Conservation (phyloP, 2,329 filamentous ascomycete genomes). For the Tolypocladium capitatum region DNA sequence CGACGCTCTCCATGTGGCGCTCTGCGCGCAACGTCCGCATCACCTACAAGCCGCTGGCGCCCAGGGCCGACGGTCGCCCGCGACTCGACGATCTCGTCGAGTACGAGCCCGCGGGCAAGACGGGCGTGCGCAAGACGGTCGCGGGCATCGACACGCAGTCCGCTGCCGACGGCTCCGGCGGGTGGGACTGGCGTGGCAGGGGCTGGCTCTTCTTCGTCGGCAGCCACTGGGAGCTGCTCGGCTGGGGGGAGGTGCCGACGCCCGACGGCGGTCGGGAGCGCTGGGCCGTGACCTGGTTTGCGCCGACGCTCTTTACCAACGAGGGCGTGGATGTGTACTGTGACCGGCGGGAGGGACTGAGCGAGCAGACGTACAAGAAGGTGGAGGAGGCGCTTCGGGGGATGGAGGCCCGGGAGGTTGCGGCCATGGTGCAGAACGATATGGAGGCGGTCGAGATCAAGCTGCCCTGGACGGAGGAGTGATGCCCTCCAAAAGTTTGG, state of each 20-base stretch:
- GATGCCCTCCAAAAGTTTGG: neutral
- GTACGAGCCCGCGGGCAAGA: slow-evolving; percentile 43
- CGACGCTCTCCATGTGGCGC: slow-evolving; percentile 69
- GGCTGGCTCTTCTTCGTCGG: slow-evolving; percentile 59
- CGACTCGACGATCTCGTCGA: slow-evolving; percentile 60
- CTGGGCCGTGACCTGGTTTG: slow-evolving; percentile 79
- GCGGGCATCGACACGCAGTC: slow-evolving; percentile 47
- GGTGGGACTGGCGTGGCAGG: slow-evolving; percentile 68
- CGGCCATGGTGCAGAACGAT: slow-evolving; percentile 31
- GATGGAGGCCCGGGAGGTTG: slow-evolving; percentile 40
- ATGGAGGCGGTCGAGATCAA: slow-evolving; percentile 38
- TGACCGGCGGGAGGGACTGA: slow-evolving; percentile 46
- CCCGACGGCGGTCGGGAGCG: slow-evolving; percentile 31
- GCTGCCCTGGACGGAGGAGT: slow-evolving; percentile 33
- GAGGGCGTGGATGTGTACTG: slow-evolving; percentile 72
- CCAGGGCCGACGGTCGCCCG: slow-evolving; percentile 21
- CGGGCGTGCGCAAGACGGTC: slow-evolving; percentile 43
- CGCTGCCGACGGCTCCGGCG: slow-evolving; percentile 18
- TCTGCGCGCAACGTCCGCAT: slow-evolving; percentile 68
- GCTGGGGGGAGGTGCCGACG: slow-evolving; percentile 47
- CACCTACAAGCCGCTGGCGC: slow-evolving; percentile 48
- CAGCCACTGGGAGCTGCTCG: slow-evolving; percentile 71
- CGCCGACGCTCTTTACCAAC: slow-evolving; percentile 69
- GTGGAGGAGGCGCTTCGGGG: slow-evolving; percentile 39
- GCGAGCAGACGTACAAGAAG: slow-evolving; percentile 37